These are phyloP conservation scores for Camelina neglecta DNA, from an alignment of 345 rosid genomes.

Conservation along the genomic window DNA sequence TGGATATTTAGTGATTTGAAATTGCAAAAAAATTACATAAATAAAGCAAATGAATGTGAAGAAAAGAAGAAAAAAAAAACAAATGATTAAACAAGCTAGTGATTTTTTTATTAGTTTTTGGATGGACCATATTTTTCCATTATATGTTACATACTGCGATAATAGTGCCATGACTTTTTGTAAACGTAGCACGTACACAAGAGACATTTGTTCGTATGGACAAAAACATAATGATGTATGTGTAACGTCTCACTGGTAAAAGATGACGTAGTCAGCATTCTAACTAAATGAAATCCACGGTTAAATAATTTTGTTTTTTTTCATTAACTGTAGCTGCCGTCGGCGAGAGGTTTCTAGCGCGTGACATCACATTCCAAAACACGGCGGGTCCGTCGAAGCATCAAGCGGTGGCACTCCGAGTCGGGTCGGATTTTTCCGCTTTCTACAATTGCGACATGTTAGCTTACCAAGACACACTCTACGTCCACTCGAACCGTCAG, in stretches of 20 bases:
- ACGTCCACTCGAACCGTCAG: slow-evolving; percentile 75
- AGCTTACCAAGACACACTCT: slow-evolving; percentile 85
- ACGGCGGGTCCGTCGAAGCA: slow-evolving; percentile 81
- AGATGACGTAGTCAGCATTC: not conserved
- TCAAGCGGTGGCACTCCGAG: slow-evolving; percentile 84
- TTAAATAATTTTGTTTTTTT: not conserved
- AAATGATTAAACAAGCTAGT: not conserved
- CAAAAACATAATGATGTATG: not conserved
- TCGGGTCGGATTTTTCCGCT: slow-evolving; percentile 65
- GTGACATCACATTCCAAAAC: slow-evolving; percentile 73
- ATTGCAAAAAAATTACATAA: not conserved
- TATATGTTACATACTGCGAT: not conserved
- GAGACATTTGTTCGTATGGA: not conserved
- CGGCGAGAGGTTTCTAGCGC: slow-evolving; percentile 74
- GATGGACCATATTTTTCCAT: not conserved
- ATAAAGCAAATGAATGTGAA: not conserved
- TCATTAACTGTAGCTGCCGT: slow-evolving; percentile 57
- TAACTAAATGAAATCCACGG: not conserved
- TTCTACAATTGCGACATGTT: slow-evolving; percentile 63
- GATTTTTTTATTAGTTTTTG: not conserved
- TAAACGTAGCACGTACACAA: slow-evolving; percentile 6
- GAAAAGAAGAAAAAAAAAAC: not conserved
- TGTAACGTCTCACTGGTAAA: not conserved
- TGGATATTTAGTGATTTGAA: not conserved
- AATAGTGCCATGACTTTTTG: not conserved